Base-by-base conservation (phyloP, 495 filamentous ascomycete species). In the Xylaria palmicola region DNA sequence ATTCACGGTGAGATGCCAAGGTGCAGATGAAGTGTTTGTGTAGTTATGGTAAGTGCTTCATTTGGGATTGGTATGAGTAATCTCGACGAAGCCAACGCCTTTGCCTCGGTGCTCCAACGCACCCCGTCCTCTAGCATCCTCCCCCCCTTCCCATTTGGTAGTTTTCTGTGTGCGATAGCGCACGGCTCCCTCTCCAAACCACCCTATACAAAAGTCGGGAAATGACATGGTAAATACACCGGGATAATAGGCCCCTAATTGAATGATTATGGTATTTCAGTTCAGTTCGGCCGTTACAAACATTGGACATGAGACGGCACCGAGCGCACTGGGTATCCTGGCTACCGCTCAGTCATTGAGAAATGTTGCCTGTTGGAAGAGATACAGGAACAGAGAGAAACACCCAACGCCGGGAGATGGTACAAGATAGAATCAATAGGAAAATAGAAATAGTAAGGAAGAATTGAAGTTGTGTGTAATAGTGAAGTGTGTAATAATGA, bases 271-370 rank as follows among this genome's bases (percentile, higher is more conserved):
- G n/a, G 9, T 53, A 53, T 39, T 52, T 37, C 48, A 41, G 50
- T 53, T 52, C 44, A 57, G 58, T 61, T 63, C 58, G 60, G 60
- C 63, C 63, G 52, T 41, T 26, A 70, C 59, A 64, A 64, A 62
- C 27, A 45, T 60, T 12, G 9, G 55, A 58, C 43, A 17, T 58
- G 53, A 56, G 39, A 66, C 68, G 68, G 62, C 56, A 66, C 68
- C 68, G 66, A 63, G 62, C 68, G 68, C 68, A 71, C 68, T 71
- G 68, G 68, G 68, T 71, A 71, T 71, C 65, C 64, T 68, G 68
- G 66, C 65, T 59, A 34, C 66, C 68, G 66, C 66, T 62, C 51
- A 55, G 59, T 68, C 65, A 58, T 48, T 39, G 48, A 36, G 34
- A 36, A 34, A 44, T 29, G n/a, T 8, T 13, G 19, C 19, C 10